These are phyloP conservation scores for Waitea zeae DNA, from an alignment of 1,284 basidiomycete genomes.

Conservation along the genomic window DNA sequence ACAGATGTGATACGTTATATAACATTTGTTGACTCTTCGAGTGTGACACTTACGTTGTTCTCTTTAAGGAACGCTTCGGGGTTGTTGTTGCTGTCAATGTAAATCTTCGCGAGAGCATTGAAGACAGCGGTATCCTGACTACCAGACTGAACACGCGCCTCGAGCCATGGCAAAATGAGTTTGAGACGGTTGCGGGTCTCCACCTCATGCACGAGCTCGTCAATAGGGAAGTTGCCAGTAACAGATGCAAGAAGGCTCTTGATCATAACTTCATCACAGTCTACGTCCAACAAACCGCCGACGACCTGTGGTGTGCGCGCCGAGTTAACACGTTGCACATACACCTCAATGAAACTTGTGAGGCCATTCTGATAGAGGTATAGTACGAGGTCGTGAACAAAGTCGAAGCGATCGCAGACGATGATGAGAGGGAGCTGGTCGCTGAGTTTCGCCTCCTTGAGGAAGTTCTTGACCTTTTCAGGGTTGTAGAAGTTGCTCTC, in stretches of 20 bases:
- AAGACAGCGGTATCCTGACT: constrained; percentile 87
- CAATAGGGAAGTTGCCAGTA: constrained; percentile 93
- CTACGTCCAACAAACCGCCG: constrained; percentile 93
- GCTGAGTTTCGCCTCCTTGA: constrained; percentile 92
- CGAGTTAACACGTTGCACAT: constrained; percentile 97
- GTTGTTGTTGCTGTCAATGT: constrained; percentile 98
- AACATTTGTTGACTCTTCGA: constrained; percentile 24
- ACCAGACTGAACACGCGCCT: constrained; percentile 82
- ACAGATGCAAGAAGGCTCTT: constrained; percentile 89
- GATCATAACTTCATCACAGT: constrained; percentile 94
- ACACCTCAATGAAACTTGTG: constrained; percentile 96
- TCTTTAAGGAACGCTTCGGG: constrained; percentile 97
- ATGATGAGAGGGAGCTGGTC: constrained; percentile 99
- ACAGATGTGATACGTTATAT: constrained; percentile 23
- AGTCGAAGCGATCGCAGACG: constrained; percentile 99
- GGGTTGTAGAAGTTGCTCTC: constrained; percentile 98
- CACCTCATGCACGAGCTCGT: constrained; percentile 94
- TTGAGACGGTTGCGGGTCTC: constrained; percentile 95
- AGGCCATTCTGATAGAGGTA: constrained; percentile 98
- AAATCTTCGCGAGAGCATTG: constrained; percentile 97
- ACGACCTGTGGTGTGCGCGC: constrained; percentile 97
- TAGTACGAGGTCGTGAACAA: constrained; percentile 96
- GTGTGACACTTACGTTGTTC: no score
- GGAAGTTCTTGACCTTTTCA: constrained; percentile 99
- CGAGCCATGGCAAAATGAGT: constrained; percentile 94